Base-by-base conservation (phyloP, 2,329 filamentous ascomycete species). In the Truncatella angustata region DNA sequence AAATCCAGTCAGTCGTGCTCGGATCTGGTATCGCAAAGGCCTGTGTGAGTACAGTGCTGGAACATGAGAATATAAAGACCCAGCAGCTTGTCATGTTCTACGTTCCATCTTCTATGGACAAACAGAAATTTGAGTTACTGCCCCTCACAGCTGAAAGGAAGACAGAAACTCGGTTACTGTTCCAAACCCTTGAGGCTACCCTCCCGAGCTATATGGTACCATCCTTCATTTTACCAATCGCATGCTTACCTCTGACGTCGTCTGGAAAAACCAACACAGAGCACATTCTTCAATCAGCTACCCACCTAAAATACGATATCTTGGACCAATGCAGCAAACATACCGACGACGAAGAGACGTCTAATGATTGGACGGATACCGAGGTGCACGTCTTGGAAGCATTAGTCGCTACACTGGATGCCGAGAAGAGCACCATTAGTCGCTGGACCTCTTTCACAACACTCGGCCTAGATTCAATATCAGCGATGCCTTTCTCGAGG, bases 391-490 rank as follows among this genome's bases (percentile, higher is more conserved):
- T 95, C 50, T 81, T 81, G 1, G 56, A 72, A 1, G 70, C 78
- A 1, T 68, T 95, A 5, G 72, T 80, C 0, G 59, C 74, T 4
- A 70, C 78, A 0, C 73, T 86, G 2, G 63, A 70, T 0, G 63
- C 82, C 1, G 62, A 79, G 0, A 52, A 63, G 3, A 59, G 65
- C 1, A 68, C 74, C 0, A 74, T 96, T 34, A 72, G 69, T 9
- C 80, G 81, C 28, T 85, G 85, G 70, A 86, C 84, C 0, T 90
- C 91, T 0, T 87, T 96, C 54, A 85, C 87, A 51, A 82, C 79
- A n/a, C 68, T 96, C 3, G 92, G 92, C 0, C 67, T 97, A 5
- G 91, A 96, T 64, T 96, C 91, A 0, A 83, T 96, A 23, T 88
- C 86, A 6, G 90, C 89, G 0, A 95, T 96, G 56, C 72, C 80